Evolutionary conservation across 2,329 filamentous ascomycete genomes (phyloP).

Genomic region (Penicillium sp.): DNA sequence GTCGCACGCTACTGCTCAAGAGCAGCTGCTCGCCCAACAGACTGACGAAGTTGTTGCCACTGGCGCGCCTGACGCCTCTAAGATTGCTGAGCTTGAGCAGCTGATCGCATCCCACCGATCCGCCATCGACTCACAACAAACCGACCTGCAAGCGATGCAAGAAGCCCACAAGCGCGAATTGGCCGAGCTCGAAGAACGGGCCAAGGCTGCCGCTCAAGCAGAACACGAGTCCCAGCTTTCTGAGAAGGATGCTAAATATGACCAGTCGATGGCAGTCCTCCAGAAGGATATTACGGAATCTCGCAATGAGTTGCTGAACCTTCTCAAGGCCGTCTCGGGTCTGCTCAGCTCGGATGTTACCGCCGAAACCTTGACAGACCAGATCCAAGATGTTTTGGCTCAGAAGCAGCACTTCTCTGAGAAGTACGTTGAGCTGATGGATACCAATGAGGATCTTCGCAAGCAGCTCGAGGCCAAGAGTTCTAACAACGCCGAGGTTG

Average conservation of each 20-base stretch:
- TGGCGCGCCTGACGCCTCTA: constrained; percentile 49
- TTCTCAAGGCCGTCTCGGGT: constrained; percentile 60
- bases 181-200: constrained; percentile 39
- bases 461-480: constrained; percentile 40
- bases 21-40: constrained; percentile 67
- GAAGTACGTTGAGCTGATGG: constrained; percentile 44
- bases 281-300: constrained; percentile 65
- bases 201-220: constrained; percentile 37
- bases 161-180: constrained; percentile 52
- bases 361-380: constrained; percentile 60
- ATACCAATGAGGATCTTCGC: constrained; percentile 39
- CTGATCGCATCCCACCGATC: constrained; percentile 59
- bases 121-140: constrained; percentile 55
- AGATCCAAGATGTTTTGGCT: constrained; percentile 56
- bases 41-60: constrained; percentile 59
- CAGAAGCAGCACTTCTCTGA: constrained; percentile 45
- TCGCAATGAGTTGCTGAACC: constrained; percentile 65
- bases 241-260: constrained; percentile 61
- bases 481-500: constrained; percentile 36
- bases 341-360: constrained; percentile 50
- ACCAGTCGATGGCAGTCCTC: constrained; percentile 58
- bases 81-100: constrained; percentile 57
- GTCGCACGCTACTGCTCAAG: constrained; percentile 64
- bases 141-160: constrained; percentile 54
- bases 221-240: constrained; percentile 37